A percentile compares a stretch with the other conserved stretches of the same genome.
Evolutionary conservation across 768 basidiomycete genomes (phyloP).

Genomic region (Hysterangium stoloniferum): DNA sequence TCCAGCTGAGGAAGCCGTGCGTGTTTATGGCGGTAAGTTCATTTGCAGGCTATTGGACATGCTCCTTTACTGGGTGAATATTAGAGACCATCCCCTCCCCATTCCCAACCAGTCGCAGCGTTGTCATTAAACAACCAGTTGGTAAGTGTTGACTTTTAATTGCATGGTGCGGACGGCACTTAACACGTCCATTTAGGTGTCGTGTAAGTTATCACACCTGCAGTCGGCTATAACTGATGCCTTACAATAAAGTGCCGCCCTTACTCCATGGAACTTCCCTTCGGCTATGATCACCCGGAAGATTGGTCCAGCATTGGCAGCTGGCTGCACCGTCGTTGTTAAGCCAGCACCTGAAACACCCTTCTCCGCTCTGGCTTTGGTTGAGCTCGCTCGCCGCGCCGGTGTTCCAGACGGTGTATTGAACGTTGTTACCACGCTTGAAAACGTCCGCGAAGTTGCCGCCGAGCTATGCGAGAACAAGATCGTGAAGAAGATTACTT

Average conservation of each 20-base stretch:
- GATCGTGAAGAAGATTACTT: constrained; percentile 79
- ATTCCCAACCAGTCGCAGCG: constrained; percentile 60
- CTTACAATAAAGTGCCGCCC: constrained; percentile 46
- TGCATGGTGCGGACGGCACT: constrained; percentile 12
- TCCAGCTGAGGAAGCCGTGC: constrained; percentile 86
- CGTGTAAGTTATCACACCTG: constrained; percentile 29
- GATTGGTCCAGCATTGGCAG: constrained; percentile 80
- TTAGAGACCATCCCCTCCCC: constrained; percentile 55
- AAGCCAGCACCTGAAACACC: constrained; percentile 96
- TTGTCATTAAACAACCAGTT: constrained; percentile 90
- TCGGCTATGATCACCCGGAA: constrained; percentile 94
- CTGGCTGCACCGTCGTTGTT: constrained; percentile 93
- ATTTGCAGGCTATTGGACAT: background rate
- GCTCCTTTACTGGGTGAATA: background rate
- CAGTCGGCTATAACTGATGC: constrained; percentile 10
- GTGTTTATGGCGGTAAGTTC: constrained; percentile 75
- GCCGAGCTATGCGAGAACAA: constrained; percentile 91
- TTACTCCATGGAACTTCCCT: constrained; percentile 92
- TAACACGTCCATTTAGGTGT: constrained; percentile 28
- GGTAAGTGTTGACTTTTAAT: constrained; percentile 36
- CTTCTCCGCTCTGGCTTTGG: constrained; percentile 83
- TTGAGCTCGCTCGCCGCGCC: constrained; percentile 86
- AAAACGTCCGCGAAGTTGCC: constrained; percentile 80
- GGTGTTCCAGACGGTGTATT: constrained; percentile 93
- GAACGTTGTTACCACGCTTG: constrained; percentile 86